phyloP scores from a whole-genome alignment of 1,284 basidiomycete genomes.

The Sporisorium sorghi region DNA sequence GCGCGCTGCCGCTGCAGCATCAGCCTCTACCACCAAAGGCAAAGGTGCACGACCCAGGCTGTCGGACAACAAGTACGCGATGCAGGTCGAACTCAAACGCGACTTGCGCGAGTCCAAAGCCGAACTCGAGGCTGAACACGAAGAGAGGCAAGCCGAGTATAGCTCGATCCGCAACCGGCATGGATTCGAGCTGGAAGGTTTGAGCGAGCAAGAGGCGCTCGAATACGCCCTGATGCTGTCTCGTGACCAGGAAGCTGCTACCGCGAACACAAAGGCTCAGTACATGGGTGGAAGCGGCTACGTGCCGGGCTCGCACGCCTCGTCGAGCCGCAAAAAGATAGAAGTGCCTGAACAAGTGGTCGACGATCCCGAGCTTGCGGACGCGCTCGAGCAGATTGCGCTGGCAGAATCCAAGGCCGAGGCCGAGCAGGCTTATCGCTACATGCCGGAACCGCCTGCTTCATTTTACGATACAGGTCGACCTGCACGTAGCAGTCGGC shows the following conservation, averaged over 20 bases:
- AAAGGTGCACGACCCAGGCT: conserved; percentile 20
- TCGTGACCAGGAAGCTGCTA: conserved; percentile 77
- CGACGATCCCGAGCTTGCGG: conserved; percentile 52
- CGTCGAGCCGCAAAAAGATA: conserved; percentile 19
- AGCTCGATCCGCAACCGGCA: conserved; percentile 69
- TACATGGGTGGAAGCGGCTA: conserved; percentile 28
- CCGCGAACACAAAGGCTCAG: conserved; percentile 10
- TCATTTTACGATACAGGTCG: conserved; percentile 23
- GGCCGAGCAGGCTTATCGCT: conserved; percentile 16
- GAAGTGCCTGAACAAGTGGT: conserved; percentile 23
- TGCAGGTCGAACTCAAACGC: conserved; percentile 57
- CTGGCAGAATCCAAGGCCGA: conserved; percentile 51
- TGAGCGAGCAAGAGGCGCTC: conserved; percentile 81
- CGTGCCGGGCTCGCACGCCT: conserved; percentile 34
- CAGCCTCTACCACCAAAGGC: conserved; percentile 15
- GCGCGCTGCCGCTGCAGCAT: conserved; percentile 24
- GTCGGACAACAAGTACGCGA: conserved; percentile 49
- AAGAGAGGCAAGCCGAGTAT: conserved; percentile 76
- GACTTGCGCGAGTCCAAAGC: conserved; percentile 56
- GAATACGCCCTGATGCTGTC: conserved; percentile 87
- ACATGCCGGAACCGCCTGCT: conserved; percentile 6
- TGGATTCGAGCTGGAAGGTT: conserved; percentile 75
- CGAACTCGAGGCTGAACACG: conserved; percentile 74
- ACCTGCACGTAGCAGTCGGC: conserved; percentile 3
- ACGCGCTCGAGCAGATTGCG: conserved; percentile 58